A percentile compares a stretch with the other conserved stretches of the same genome.
Conservation (phyloP, 129 eudicot genomes). For the Flaveria brownii region DNA sequence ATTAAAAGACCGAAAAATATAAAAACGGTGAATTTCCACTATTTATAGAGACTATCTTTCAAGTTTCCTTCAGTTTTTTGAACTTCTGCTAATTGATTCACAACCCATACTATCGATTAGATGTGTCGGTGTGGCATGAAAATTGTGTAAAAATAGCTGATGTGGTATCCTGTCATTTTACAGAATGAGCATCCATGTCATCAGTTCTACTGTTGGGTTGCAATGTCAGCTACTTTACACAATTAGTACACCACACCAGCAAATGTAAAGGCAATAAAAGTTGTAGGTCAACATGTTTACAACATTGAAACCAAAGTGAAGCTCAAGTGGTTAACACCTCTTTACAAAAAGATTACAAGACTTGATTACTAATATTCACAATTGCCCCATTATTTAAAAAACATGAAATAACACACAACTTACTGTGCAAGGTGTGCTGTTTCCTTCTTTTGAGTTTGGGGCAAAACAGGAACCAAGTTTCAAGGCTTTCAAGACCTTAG, state of each 20-base stretch:
- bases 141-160: neutral
- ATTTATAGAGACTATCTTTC: neutral
- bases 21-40: neutral
- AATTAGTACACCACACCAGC: constrained; percentile 2
- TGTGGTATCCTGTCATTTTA: neutral
- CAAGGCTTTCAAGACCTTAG: constrained; percentile 71
- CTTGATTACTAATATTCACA: neutral
- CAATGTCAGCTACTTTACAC: neutral
- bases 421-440: constrained; percentile 77
- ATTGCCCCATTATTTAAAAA: neutral
- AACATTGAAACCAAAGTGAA: neutral
- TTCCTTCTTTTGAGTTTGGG: constrained; percentile 78
- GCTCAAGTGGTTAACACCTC: neutral
- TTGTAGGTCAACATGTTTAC: neutral
- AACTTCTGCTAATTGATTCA: neutral
- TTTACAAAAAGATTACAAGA: neutral
- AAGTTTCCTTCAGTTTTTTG: neutral
- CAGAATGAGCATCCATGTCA: neutral
- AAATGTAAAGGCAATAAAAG: neutral
- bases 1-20: constrained; percentile 22
- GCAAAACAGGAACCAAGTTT: constrained; percentile 64
- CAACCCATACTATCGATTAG: neutral
- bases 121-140: neutral
- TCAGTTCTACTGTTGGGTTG: neutral
- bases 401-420: constrained; percentile 31